Conservation (phyloP, 192 early-diverging fungal genomes). For the Backusella psychrophila region DNA sequence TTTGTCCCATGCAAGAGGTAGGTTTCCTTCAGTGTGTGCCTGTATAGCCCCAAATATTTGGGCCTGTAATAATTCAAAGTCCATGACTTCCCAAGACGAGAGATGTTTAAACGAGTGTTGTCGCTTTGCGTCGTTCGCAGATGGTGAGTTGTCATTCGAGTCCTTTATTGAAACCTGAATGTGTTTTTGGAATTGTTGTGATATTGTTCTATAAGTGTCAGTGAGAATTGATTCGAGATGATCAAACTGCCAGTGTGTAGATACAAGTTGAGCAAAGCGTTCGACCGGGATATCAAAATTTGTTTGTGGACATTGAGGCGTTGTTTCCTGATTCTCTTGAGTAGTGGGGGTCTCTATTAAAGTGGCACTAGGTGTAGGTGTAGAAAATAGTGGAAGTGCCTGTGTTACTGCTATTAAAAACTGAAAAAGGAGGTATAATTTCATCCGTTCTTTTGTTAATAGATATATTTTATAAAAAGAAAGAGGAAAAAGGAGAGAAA, state of each 20-base stretch:
- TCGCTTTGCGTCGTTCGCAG: background rate
- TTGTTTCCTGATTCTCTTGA: background rate
- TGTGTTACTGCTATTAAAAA: slow-evolving; percentile 6
- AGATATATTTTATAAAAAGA: slow-evolving; percentile 2
- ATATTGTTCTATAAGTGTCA: slow-evolving; percentile 12
- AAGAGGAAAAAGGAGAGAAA: background rate
- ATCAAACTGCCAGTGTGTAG: slow-evolving; percentile 27
- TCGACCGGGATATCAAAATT: slow-evolving; percentile 35
- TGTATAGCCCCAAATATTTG: slow-evolving; percentile 30
- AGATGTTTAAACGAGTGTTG: background rate
- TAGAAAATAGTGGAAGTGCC: background rate
- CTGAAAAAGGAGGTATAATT: slow-evolving; percentile 6
- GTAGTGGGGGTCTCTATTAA: background rate
- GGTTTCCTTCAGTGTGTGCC: slow-evolving; percentile 20
- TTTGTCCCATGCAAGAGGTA: slow-evolving; percentile 25
- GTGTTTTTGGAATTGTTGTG: slow-evolving; percentile 18
- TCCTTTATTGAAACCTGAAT: slow-evolving; percentile 1
- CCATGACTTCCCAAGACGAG: slow-evolving; percentile 18
- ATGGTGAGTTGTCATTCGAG: background rate
- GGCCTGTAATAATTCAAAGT: slow-evolving; percentile 25
- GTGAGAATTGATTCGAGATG: slow-evolving; percentile 16
- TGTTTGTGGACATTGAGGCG: background rate
- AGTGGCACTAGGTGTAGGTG: background rate
- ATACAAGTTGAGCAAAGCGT: slow-evolving; percentile 15
- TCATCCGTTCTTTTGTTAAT: slow-evolving; percentile 4